Evolutionary conservation across 2,329 filamentous ascomycete species (phyloP), one percentile per base, ranked within the genome.

Genomic region (Fusarium sp.): DNA sequence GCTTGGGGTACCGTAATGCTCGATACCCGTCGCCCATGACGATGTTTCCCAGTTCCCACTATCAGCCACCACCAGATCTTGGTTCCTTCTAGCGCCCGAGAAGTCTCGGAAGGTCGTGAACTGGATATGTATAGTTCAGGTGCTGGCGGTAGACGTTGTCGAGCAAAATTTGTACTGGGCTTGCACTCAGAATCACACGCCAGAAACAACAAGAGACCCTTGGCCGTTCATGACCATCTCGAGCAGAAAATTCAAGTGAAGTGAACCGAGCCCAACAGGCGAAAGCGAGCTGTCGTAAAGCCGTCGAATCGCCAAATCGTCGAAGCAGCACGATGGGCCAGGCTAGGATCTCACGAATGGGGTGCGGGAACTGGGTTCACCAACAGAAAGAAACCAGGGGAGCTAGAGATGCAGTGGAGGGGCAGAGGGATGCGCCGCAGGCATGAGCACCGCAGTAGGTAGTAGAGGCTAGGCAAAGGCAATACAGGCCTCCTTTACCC

Each of bases 1-100:
- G 36, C 46, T 50, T 50, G 40, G 61, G 44, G 36, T 13, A 23
- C 33, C 18, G 45, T 6, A 45, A 30, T 65, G 49, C 33, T 46
- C 33, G 34, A 50, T 31, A 8, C 11, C 51, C 42, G 64, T 46
- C 41, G 44, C 56, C 45, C 45, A 69, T 66, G 65, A 57, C 65
- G 62, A 62, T 51, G 18, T 49, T 55, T 52, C 34, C 36, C 44
- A 23, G 33, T 50, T 38, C 33, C 26, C 47, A 36, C 23, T n/a
- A 11, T 16, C 26, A 55, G 20, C 38, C 51, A 34, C 36, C 28
- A 33, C 64, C 51, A 46, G 59, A 58, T 64, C 51, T 64, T 58
- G 52, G 40, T 54, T 58, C 18, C 28, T 64, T 52, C 61, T 70
- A 70, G 67, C 53, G 67, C 38, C 67, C 62, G 67, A 70, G 40